These are phyloP conservation scores for Candida maesae DNA, from an alignment of 805 yeast genomes.

Conservation along the genomic window DNA sequence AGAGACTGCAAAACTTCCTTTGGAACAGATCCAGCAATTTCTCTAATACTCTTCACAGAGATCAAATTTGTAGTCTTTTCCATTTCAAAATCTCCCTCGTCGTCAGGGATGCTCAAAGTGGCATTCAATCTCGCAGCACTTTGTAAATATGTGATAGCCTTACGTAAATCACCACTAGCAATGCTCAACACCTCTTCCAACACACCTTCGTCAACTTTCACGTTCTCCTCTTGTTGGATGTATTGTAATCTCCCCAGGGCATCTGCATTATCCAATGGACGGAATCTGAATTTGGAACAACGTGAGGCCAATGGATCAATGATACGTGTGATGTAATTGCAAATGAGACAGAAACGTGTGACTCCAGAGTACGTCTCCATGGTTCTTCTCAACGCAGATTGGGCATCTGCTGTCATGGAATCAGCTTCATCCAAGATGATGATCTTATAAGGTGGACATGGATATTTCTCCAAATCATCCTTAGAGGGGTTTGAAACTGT, in stretches of 20 bases:
- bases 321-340: constrained; percentile 94
- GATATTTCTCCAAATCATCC: constrained; percentile 68
- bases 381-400: constrained; percentile 88
- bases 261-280: constrained; percentile 63
- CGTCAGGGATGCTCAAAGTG: constrained; percentile 23
- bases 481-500: constrained; percentile 76
- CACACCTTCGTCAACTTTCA: constrained; percentile 44
- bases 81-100: constrained; percentile 34
- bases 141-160: constrained; percentile 86
- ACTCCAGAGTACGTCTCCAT: constrained; percentile 90
- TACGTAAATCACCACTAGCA: constrained; percentile 87
- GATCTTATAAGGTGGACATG: constrained; percentile 95
- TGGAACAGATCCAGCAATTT: constrained; percentile 76
- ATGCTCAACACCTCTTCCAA: constrained; percentile 63
- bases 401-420: constrained; percentile 96
- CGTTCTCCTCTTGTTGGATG: constrained; percentile 49
- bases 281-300: constrained; percentile 92
- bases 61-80: constrained; percentile 30
- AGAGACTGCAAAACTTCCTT: constrained; percentile 40
- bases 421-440: constrained; percentile 95
- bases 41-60: constrained; percentile 48
- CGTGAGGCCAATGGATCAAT: constrained; percentile 96
- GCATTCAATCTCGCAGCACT: constrained; percentile 63
- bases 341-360: constrained; percentile 89
- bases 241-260: constrained; percentile 65